phyloP scores from a whole-genome alignment of 257 asterid species.

The Nicotiana tomentosiformis region DNA sequence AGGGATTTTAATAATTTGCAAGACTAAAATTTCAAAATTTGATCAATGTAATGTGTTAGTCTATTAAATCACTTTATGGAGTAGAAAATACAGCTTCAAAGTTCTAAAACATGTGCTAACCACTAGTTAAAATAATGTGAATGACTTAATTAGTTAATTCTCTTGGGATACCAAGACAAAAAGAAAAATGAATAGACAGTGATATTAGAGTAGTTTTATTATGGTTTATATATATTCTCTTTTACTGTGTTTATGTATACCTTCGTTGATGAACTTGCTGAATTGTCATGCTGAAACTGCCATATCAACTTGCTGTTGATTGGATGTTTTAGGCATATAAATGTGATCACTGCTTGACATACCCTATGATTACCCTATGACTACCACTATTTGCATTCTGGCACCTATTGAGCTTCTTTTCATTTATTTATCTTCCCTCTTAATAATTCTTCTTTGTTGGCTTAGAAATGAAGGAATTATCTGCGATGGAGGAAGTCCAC shows the following conservation, averaged over 20 bases:
- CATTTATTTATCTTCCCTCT: neutral
- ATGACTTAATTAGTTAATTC: neutral
- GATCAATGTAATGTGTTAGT: neutral
- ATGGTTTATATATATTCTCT: neutral
- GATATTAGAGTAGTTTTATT: neutral
- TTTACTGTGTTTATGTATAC: neutral
- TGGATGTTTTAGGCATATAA: neutral
- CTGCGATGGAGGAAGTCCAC: slow-evolving; percentile 59
- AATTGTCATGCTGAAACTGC: neutral
- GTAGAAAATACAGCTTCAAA: neutral
- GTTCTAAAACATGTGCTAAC: neutral
- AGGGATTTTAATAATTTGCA: neutral
- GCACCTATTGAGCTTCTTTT: neutral
- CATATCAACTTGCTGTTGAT: neutral
- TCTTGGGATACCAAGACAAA: neutral
- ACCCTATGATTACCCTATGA: neutral
- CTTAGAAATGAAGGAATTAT: slow-evolving; percentile 61
- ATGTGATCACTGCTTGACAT: neutral
- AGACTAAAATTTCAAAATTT: neutral
- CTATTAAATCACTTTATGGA: neutral
- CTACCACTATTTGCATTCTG: neutral
- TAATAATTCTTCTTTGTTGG: slow-evolving; percentile 13
- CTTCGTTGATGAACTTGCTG: neutral
- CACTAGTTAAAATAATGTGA: neutral
- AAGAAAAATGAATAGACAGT: neutral